Base-by-base conservation (phyloP, 129 eudicot species). In the Centrapalus pauciflorus region DNA sequence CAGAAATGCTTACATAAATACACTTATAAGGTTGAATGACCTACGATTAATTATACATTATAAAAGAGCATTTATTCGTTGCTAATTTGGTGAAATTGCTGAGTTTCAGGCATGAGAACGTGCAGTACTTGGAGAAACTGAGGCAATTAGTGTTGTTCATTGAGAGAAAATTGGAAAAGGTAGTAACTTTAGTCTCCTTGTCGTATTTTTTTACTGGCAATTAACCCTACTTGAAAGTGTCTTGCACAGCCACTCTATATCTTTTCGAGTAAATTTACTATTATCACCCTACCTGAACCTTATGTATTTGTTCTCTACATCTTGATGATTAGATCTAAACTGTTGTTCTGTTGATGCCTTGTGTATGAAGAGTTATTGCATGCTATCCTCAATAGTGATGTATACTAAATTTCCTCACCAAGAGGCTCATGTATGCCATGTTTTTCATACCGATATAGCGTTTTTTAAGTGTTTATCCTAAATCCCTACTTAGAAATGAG, bases 81-180 rank as follows among this genome's bases (percentile, higher is more conserved):
- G 50, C 64, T 71, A 64, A 69, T 32, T 30, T 55, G 51, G 56
- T 40, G 55, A 14, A 21, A 38, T 67, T 46, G 45, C 66, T 10
- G 30, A 80, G 54, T 77, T 82, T 80, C 83, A 92, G 98, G 86
- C 97, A 94, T 80, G 99, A 94, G 66, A 84, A 89, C 68, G 77
- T 89, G 77, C 90, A 86, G 80, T 72, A 84, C 33, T 76, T 94
- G 80, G 99, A 94, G 85, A 94, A 94, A 72, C 73, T 94, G 84
- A 86, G 84, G 80, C 87, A 85, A 7, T 72, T 94, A 71, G 90
- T 86, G 70, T 49, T 94, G 80, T 94, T 89, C 84, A 77, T 89
- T 66, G 97, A 94, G 75, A 94, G 89, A 70, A 94, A 74, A 46
- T 81, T 94, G 80, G 99, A 84, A 46, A 89, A 94, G 99, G 99